Evolutionary conservation across 2,329 filamentous ascomycete genomes (phyloP).

Genomic region (Drechslerella stenobrocha): DNA sequence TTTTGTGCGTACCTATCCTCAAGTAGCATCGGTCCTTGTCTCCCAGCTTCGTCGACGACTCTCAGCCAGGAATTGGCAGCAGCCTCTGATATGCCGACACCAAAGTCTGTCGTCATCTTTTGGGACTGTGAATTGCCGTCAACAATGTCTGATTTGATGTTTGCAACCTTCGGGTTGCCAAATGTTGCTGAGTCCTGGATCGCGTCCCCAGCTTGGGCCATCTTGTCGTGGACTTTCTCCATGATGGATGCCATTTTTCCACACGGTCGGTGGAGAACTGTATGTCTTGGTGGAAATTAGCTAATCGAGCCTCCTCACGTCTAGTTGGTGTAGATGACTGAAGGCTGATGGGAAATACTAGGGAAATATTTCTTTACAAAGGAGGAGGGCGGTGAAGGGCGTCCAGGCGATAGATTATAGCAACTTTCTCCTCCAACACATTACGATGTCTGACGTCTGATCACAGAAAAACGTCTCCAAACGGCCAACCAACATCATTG

Average conservation of each 20-base stretch:
- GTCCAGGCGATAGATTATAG: too few species aligned
- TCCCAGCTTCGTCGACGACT: conserved; percentile 62
- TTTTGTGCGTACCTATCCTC: conserved; percentile 70
- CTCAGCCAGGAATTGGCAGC: conserved; percentile 72
- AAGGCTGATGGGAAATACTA: too few species aligned
- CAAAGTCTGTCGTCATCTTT: conserved; percentile 74
- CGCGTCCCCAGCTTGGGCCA: conserved; percentile 15
- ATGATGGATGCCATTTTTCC: conserved; percentile 44
- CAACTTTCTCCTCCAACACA: too few species aligned
- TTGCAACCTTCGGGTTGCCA: conserved; percentile 46
- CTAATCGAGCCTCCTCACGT: too few species aligned
- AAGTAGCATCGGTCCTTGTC: conserved; percentile 66
- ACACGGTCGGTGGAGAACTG: too few species aligned
- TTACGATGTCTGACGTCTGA: too few species aligned
- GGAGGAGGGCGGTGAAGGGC: too few species aligned
- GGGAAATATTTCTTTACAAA: too few species aligned
- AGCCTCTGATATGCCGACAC: conserved; percentile 71
- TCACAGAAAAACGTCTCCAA: too few species aligned
- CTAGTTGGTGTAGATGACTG: too few species aligned
- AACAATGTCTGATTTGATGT: conserved; percentile 58
- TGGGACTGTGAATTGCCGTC: conserved; percentile 62
- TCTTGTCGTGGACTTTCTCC: conserved; percentile 49
- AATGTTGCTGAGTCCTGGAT: conserved; percentile 34
- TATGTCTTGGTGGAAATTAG: too few species aligned
- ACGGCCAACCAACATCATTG: too few species aligned